Evolutionary conservation across 1,284 basidiomycete genomes (phyloP), one percentile per base, ranked within the genome.

Genomic region (Cutaneotrichosporon arboriforme): DNA sequence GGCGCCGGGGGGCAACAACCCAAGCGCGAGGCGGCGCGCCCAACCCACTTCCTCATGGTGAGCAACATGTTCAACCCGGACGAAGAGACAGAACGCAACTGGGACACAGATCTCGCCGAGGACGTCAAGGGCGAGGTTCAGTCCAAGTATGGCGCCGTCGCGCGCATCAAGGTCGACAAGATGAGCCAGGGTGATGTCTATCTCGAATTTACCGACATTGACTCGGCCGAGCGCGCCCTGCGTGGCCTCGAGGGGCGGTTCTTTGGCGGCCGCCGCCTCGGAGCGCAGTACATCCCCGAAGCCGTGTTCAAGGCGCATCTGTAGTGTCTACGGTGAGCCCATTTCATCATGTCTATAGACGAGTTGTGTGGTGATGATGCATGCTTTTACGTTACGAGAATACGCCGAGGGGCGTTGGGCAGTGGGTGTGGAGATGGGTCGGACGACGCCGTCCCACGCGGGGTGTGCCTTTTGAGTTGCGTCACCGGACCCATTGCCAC

Each of bases 21-120:
- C 42, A 83, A 86, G 67, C 58, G 59, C 4, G 77, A 83, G 1
- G 86, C 88, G 83, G 83, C 36, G 43, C 55, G 64, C 40, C 70
- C 88, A 57, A 91, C 90, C 9, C 82, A 83, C 46, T 93, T 85
- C 47, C 83, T 96, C 34, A 76, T 97, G 35, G 76, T 98, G 62
- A 89, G 86, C 75, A 91, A 98, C 67, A 97, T 97, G 90, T 98
- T 99, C 73, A 81, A 92, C 70, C 90, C 94, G 10, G 91, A 90
- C 76, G 89, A 97, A 88, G 96, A 98, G 80, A 93, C 89, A 18
- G 94, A 94, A 61, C 82, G 81, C 31, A 89, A 96, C 66, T 99
- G 94, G 96, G 91, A 97, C 71, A 86, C 84, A 57, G 96, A 97
- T 51, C 85, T 99, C 34, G 89, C 85, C 48, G 92, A 97, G 31